These are phyloP conservation scores for Catunica adiposa DNA, from an alignment of 2,329 filamentous ascomycete genomes.

Conservation along the genomic window DNA sequence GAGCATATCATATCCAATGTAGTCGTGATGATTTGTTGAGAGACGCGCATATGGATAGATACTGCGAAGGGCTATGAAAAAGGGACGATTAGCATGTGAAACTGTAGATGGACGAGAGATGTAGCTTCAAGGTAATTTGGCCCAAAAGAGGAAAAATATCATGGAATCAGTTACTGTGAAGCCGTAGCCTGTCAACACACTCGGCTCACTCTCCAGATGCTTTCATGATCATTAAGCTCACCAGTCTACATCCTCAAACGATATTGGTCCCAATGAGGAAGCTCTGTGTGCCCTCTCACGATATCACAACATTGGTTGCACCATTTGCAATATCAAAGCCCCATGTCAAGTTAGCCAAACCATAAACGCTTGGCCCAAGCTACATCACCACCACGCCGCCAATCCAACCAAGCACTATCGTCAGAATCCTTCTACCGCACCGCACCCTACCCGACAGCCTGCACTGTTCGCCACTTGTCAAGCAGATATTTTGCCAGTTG, in stretches of 20 bases:
- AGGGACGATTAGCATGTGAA: neutral
- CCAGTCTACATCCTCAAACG: too few species aligned
- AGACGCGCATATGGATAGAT: neutral
- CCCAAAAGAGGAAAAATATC: neutral
- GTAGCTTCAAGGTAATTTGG: too few species aligned
- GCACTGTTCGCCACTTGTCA: neutral
- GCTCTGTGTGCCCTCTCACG: neutral
- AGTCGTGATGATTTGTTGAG: neutral
- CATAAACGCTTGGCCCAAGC: neutral
- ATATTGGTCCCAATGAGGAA: too few species aligned
- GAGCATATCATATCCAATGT: neutral
- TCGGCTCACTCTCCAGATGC: too few species aligned
- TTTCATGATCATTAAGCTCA: too few species aligned
- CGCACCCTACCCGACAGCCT: neutral
- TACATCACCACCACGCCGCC: neutral
- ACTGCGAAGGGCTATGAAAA: neutral
- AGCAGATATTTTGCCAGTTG: neutral
- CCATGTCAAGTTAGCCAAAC: neutral
- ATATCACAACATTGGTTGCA: slow-evolving; percentile 3
- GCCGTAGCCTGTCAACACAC: too few species aligned
- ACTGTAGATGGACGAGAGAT: too few species aligned
- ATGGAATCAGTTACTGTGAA: neutral
- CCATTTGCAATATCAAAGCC: neutral
- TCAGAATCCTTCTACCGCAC: neutral
- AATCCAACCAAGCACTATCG: neutral